These are phyloP conservation scores for Luffa aegyptiaca DNA, from an alignment of 306 rosid species.

Conservation along the genomic window DNA sequence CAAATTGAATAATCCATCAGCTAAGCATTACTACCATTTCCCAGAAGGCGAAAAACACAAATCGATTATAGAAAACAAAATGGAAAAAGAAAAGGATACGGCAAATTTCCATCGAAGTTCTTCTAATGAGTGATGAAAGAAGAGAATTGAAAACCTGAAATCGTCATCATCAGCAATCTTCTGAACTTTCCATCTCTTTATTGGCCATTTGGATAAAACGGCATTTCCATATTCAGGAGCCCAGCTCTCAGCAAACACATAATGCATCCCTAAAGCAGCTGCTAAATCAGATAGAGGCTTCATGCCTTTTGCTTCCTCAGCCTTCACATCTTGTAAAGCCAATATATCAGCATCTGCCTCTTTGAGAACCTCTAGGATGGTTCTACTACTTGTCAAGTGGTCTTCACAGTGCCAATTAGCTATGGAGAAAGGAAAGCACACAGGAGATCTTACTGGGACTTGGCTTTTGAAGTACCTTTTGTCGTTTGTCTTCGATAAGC, in stretches of 20 bases:
- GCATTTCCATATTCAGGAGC: constrained; percentile 94
- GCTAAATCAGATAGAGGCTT: constrained; percentile 82
- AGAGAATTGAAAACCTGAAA: constrained; percentile 46
- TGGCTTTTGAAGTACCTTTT: constrained; percentile 31
- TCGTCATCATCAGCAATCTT: constrained; percentile 82
- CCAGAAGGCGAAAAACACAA: background rate
- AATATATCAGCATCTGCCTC: constrained; percentile 72
- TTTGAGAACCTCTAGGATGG: constrained; percentile 59
- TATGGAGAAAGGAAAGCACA: constrained; percentile 48
- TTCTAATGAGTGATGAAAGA: background rate
- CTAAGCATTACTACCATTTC: background rate
- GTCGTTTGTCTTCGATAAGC: constrained; percentile 16
- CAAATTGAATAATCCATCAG: background rate
- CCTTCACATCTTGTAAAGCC: constrained; percentile 84
- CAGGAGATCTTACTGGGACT: constrained; percentile 70
- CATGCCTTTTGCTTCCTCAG: constrained; percentile 79
- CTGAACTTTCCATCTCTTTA: constrained; percentile 68
- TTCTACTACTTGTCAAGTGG: constrained; percentile 41
- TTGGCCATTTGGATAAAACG: constrained; percentile 80
- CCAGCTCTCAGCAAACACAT: constrained; percentile 93
- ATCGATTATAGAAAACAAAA: background rate
- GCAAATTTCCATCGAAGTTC: background rate
- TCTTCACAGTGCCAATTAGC: constrained; percentile 36
- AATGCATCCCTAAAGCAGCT: constrained; percentile 71
- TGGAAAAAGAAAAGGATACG: background rate